Evolutionary conservation across 169 alveolate genomes (phyloP).

Genomic region (Besnoitia besnoiti): DNA sequence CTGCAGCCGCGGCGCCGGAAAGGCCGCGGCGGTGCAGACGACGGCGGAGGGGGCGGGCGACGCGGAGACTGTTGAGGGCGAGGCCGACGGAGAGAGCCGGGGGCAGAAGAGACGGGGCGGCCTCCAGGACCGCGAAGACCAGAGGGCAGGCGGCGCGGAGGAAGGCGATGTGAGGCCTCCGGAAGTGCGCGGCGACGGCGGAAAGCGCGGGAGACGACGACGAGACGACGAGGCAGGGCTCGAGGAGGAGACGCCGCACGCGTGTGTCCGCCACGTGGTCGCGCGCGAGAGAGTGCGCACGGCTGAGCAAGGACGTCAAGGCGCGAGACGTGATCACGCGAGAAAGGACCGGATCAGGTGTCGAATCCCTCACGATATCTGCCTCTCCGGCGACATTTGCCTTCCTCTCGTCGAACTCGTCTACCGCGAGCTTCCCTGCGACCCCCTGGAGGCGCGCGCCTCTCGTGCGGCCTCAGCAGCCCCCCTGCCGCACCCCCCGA

Average conservation of each 20-base stretch:
- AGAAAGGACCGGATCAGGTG: background rate
- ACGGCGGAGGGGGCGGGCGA: no score
- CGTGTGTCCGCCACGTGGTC: background rate
- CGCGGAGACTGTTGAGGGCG: no score
- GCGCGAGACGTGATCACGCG: background rate
- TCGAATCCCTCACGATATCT: background rate
- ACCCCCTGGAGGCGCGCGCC: background rate
- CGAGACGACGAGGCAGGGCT: background rate
- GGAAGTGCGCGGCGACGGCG: background rate
- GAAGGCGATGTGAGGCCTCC: no score
- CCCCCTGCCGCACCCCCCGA: background rate
- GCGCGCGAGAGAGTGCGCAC: background rate
- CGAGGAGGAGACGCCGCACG: background rate
- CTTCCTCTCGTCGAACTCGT: background rate
- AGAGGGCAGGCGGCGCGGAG: background rate
- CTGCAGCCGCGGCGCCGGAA: no score
- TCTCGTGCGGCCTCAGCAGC: background rate
- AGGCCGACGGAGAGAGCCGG: background rate
- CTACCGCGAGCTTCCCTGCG: background rate
- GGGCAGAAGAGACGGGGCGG: background rate
- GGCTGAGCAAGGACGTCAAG: no score
- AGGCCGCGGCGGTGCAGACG: no score
- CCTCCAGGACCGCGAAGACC: background rate
- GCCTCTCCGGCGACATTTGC: background rate
- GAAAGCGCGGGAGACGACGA: background rate